These are phyloP conservation scores for Diaporthe caulivora DNA, from an alignment of 2,329 filamentous ascomycete species.

Conservation along the genomic window DNA sequence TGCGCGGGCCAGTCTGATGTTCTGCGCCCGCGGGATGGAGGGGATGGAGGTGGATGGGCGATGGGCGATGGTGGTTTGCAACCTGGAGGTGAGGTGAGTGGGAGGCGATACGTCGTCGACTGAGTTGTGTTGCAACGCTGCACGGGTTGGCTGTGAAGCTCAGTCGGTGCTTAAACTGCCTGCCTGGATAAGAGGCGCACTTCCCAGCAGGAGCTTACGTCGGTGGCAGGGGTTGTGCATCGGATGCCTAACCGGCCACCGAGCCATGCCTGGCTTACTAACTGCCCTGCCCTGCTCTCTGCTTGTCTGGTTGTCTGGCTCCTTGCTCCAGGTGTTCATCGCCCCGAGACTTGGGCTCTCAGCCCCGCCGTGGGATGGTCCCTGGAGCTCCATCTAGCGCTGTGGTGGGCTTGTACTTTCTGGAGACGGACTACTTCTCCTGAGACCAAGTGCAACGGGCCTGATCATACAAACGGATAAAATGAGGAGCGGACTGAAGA, in stretches of 20 bases:
- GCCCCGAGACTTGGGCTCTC: background rate
- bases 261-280: background rate
- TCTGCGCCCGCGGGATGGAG: background rate
- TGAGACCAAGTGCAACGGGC: slow-evolving; percentile 8
- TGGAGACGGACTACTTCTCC: slow-evolving; percentile 24
- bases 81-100: background rate
- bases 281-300: background rate
- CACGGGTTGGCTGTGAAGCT: slow-evolving; percentile 15
- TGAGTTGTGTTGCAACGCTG: slow-evolving; percentile 2
- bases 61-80: slow-evolving; percentile 5
- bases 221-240: slow-evolving; percentile 29
- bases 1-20: background rate
- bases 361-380: slow-evolving; percentile 15
- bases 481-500: background rate
- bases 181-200: slow-evolving; percentile 18
- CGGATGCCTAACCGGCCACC: background rate
- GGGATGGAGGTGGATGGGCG: background rate
- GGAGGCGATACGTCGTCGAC: slow-evolving; percentile 22
- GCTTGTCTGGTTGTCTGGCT: no score
- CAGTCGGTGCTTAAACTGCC: slow-evolving; percentile 1
- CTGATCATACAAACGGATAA: background rate
- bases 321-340: background rate
- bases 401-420: background rate
- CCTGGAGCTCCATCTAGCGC: background rate
- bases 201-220: slow-evolving; percentile 29